A percentile compares a stretch with the other conserved stretches of the same genome.
Conservation (phyloP, 2,329 filamentous ascomycete genomes). For the Blumeriella jaapii region DNA sequence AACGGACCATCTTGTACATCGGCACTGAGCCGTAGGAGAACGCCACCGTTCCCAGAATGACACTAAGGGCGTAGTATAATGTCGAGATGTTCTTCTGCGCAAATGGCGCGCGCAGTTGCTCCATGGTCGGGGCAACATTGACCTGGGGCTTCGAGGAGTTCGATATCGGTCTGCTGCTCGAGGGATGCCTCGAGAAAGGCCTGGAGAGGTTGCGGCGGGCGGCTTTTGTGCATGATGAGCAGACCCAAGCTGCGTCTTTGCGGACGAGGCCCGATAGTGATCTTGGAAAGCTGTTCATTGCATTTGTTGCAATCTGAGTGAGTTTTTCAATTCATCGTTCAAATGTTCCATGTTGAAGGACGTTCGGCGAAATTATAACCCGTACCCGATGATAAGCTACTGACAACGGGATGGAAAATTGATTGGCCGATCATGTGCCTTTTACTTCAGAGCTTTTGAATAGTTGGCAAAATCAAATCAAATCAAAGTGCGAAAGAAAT, state of each 20-base stretch:
- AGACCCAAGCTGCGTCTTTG: conserved; percentile 23
- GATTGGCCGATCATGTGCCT: no score
- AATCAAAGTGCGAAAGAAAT: no score
- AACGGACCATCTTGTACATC: conserved; percentile 69
- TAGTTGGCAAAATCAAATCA: no score
- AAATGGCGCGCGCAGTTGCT: conserved; percentile 52
- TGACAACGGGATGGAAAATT: no score
- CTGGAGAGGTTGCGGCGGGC: conserved; percentile 8
- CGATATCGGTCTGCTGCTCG: conserved; percentile 16
- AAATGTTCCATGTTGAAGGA: no score
- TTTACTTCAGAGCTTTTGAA: no score
- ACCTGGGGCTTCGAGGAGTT: conserved; percentile 21
- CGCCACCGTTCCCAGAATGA: conserved; percentile 69
- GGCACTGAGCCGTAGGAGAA: conserved; percentile 76
- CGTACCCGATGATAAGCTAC: no score
- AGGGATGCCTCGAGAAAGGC: conserved; percentile 20
- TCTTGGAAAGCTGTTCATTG: conserved; percentile 20
- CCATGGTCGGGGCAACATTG: conserved; percentile 43
- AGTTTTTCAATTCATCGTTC: no score
- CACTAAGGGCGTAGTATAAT: conserved; percentile 62
- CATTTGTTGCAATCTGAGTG: no score
- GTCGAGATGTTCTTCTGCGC: conserved; percentile 56
- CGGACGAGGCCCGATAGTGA: conserved; percentile 13
- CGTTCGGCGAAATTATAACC: no score
- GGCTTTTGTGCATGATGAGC: conserved; percentile 21